Evolutionary conservation across 306 rosid species (phyloP), one percentile per base, ranked within the genome.

Genomic region (Sicyos edulis): DNA sequence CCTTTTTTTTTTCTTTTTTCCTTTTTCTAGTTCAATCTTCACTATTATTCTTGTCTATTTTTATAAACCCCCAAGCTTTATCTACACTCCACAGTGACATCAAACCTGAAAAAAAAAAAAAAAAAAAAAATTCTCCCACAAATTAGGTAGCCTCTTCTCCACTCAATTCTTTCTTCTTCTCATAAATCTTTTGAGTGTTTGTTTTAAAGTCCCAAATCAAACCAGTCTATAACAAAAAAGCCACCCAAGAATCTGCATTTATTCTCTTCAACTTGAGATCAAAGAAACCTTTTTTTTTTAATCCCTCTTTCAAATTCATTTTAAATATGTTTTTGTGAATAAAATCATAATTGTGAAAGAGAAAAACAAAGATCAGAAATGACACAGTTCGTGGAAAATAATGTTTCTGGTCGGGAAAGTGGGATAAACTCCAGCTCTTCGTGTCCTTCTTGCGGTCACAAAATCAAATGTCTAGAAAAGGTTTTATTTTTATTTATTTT

Each of bases 131-230:
- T 6, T 1, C n/a, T 6, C n/a, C n/a, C n/a, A 22, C 21, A 67
- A 6, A 67, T 67, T 67, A 68, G 72, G 72, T 68, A 68, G 44
- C 72, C 56, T 50, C 72, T 32, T 68, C 72, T 68, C 57, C 72
- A 68, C 72, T 49, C 56, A 68, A 49, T 68, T 47, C 56, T 67
- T 20, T 67, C 55, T 26, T 26, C 3, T 21, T 45, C 71, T 57
- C 37, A 57, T 57, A 26, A 26, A 22, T 65, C 71, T 26, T 65
- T 65, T 63, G 69, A 63, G 69, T 63, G 69, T 63, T 63, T 34
- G 26, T 37, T 63, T 63, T 42, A 65, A 65, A 65, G 20, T 65
- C 62, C 62, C 19, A 52, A 57, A 57, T 29, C 26, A 65, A 40
- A 64, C 49, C 7, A 62, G 19, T 61, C 6, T 26, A 21, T 20